phyloP scores from a whole-genome alignment of 768 basidiomycete species.

The Podaxis rugospora region DNA sequence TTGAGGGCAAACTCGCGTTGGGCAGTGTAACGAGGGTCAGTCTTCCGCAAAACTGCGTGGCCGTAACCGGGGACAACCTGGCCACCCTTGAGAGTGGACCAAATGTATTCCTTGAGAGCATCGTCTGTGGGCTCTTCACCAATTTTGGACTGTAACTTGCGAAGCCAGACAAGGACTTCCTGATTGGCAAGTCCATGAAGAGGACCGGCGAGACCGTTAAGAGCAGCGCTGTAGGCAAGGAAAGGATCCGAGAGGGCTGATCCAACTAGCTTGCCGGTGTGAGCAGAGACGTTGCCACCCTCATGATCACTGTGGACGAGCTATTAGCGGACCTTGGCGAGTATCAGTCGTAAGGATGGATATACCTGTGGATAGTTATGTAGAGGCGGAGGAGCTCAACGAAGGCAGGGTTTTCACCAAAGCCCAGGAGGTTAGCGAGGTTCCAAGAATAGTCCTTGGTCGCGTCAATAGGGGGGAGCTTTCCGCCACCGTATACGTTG shows the following conservation, averaged over 20 bases:
- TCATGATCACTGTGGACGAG: conserved; percentile 74
- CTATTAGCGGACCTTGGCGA: conserved; percentile 3
- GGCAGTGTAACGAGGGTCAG: conserved; percentile 89
- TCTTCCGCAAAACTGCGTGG: conserved; percentile 83
- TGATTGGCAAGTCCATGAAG: conserved; percentile 97
- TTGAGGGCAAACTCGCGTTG: conserved; percentile 88
- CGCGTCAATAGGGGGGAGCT: conserved; percentile 79
- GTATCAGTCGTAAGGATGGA: not conserved
- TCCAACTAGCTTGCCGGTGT: conserved; percentile 89
- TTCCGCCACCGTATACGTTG: conserved; percentile 85
- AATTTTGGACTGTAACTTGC: conserved; percentile 88
- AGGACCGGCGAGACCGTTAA: conserved; percentile 96
- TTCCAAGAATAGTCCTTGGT: conserved; percentile 89
- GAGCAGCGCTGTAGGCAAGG: conserved; percentile 87
- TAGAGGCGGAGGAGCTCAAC: conserved; percentile 95
- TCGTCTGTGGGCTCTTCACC: conserved; percentile 85
- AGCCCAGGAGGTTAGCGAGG: conserved; percentile 86
- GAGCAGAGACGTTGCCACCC: conserved; percentile 96
- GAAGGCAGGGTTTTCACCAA: conserved; percentile 81
- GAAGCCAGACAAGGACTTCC: conserved; percentile 92
- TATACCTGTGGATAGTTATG: conserved; percentile 90
- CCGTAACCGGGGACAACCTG: conserved; percentile 94
- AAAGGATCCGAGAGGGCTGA: conserved; percentile 97
- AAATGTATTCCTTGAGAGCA: conserved; percentile 89
- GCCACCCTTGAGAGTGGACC: conserved; percentile 89